These are phyloP conservation scores for Eleusine indica DNA, from an alignment of 176 grass and related monocot genomes.

Conservation along the genomic window DNA sequence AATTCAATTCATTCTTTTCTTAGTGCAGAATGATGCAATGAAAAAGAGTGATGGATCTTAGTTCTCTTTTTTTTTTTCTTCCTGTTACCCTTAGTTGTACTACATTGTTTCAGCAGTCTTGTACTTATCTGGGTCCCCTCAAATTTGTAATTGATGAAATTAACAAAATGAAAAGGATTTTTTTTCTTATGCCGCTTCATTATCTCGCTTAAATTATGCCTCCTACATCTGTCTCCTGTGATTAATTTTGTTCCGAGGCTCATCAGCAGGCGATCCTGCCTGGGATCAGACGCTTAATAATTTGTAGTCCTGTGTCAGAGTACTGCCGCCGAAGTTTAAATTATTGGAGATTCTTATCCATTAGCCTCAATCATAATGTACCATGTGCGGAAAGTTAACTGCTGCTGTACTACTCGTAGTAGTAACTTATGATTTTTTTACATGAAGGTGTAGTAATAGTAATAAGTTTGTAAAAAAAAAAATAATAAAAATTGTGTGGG, in stretches of 20 bases:
- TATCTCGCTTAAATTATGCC: conserved; percentile 19
- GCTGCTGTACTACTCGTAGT: not conserved
- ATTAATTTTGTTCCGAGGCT: conserved; percentile 17
- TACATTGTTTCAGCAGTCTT: conserved; percentile 49
- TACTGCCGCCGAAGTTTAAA: conserved; percentile 39
- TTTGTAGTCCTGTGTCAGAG: conserved; percentile 32
- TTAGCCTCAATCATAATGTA: conserved; percentile 46
- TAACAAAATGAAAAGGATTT: conserved; percentile 50
- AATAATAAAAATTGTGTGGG: not conserved
- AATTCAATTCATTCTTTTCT: conserved; percentile 70
- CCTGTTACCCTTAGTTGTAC: conserved; percentile 44
- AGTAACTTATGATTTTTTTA: not conserved
- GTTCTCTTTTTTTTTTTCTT: conserved; percentile 31
- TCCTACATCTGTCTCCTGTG: conserved; percentile 28
- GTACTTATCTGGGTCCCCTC: conserved; percentile 47
- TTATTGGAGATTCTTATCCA: conserved; percentile 54
- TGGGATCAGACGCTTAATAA: conserved; percentile 44
- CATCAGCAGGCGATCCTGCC: conserved; percentile 34
- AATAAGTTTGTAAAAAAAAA: not conserved
- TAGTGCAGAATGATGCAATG: conserved; percentile 47
- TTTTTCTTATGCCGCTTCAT: conserved; percentile 1
- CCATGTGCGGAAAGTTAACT: conserved; percentile 55
- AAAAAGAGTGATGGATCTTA: conserved; percentile 49
- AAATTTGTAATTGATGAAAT: conserved; percentile 54
- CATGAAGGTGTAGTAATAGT: not conserved